These are phyloP conservation scores for Annulohypoxylon maeteangense DNA, from an alignment of 495 filamentous ascomycete species.

Conservation along the genomic window DNA sequence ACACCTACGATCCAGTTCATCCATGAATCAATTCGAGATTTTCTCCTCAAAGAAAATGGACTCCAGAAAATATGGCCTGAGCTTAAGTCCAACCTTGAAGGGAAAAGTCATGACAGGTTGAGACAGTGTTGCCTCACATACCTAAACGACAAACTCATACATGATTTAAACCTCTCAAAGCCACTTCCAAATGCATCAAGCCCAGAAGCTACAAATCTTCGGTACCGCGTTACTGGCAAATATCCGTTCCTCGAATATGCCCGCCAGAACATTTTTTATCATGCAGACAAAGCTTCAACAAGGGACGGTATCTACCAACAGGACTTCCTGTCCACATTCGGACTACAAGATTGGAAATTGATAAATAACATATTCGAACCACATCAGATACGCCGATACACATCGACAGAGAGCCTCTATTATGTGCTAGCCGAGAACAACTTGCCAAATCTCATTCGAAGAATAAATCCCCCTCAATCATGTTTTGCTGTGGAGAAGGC, in stretches of 20 bases:
- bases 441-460: conserved; percentile 1
- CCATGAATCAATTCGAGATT: conserved; percentile 4
- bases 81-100: background rate
- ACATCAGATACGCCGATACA: background rate
- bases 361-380: background rate
- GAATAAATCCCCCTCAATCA: background rate
- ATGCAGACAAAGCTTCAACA: background rate
- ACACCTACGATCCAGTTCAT: background rate
- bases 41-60: conserved; percentile 7
- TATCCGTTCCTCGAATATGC: conserved; percentile 1
- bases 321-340: background rate
- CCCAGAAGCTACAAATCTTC: background rate
- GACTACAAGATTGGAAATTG: background rate
- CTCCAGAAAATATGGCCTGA: conserved; percentile 8
- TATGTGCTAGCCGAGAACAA: background rate
- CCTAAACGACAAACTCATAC: background rate
- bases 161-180: background rate
- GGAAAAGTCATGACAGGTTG: background rate
- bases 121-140: background rate
- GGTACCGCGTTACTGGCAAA: background rate
- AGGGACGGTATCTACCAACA: background rate
- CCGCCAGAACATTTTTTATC: background rate
- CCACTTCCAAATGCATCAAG: background rate
- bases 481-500: background rate
- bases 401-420: background rate